phyloP scores from a whole-genome alignment of 805 yeast species.

The Trichomonascus vanleenenianus region DNA sequence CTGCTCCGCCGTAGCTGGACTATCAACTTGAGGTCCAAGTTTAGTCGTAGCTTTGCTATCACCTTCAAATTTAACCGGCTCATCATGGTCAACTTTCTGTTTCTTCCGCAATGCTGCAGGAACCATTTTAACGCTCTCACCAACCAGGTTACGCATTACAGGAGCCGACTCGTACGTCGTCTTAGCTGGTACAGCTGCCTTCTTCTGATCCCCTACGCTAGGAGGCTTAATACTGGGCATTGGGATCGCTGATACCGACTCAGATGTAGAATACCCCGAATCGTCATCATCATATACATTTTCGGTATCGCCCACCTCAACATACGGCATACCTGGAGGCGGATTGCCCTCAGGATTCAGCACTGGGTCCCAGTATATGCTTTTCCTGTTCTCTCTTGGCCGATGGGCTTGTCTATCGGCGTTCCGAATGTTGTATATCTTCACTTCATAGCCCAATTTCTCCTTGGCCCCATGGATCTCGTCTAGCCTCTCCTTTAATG shows the following conservation, averaged over 20 bases:
- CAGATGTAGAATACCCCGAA: constrained; percentile 11
- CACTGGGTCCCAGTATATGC: constrained; percentile 23
- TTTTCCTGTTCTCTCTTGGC: constrained; percentile 17
- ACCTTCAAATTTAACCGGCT: not conserved
- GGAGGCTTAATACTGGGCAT: constrained; percentile 24
- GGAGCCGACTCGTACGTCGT: constrained; percentile 20
- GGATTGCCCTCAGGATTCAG: constrained; percentile 23
- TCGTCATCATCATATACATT: constrained; percentile 23
- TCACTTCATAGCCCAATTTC: constrained; percentile 6
- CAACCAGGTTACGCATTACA: constrained; percentile 18
- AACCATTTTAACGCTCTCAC: constrained; percentile 15
- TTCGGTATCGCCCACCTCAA: constrained; percentile 10
- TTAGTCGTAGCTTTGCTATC: not conserved
- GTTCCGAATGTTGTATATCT: not conserved
- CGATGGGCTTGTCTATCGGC: constrained; percentile 4
- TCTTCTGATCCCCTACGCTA: not conserved
- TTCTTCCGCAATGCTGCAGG: constrained; percentile 14
- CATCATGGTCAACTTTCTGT: not conserved
- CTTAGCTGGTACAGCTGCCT: constrained; percentile 8
- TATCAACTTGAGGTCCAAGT: too few relatives aligned
- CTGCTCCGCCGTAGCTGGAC: not conserved
- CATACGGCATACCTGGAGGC: constrained; percentile 27
- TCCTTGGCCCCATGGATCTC: constrained; percentile 13
- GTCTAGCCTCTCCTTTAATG: constrained; percentile 14
- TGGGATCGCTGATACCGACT: constrained; percentile 23